A percentile compares a stretch with the other conserved stretches of the same genome.
Evolutionary conservation across 495 filamentous ascomycete species (phyloP).

Genomic region (Diplogelasinospora grovesii): DNA sequence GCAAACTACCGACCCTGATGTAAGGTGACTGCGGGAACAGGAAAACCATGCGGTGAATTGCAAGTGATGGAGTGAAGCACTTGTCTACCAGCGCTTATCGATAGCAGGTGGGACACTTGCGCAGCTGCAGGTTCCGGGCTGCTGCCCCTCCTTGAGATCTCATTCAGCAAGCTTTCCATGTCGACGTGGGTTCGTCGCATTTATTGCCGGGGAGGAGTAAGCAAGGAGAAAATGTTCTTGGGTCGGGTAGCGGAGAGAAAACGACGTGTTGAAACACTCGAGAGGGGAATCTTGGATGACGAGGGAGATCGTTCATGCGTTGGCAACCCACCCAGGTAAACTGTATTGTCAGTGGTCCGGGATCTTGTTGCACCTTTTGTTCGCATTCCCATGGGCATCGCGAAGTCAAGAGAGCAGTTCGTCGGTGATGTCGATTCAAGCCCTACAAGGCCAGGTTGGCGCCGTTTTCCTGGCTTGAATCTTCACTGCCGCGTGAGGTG

Average conservation of each 20-base stretch:
- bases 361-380: background rate
- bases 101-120: background rate
- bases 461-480: slow-evolving; percentile 6
- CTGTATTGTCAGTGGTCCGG: background rate
- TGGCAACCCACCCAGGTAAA: background rate
- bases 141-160: too few relatives aligned
- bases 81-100: background rate
- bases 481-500: slow-evolving; percentile 17
- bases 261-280: too few relatives aligned
- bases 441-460: background rate
- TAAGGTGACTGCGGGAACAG: background rate
- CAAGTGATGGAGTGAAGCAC: background rate
- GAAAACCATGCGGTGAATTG: slow-evolving; percentile 6
- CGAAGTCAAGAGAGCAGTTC: too few relatives aligned
- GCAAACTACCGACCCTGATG: background rate
- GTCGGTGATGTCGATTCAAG: background rate
- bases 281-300: too few relatives aligned
- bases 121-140: too few relatives aligned
- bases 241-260: too few relatives aligned
- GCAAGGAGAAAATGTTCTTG: too few relatives aligned
- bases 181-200: too few relatives aligned
- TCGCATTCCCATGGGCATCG: too few relatives aligned
- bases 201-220: too few relatives aligned
- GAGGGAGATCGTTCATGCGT: background rate
- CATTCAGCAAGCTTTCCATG: slow-evolving; percentile 1